Base-by-base conservation (phyloP, 2,329 filamentous ascomycete genomes). In the Pestalotiopsis sp. region DNA sequence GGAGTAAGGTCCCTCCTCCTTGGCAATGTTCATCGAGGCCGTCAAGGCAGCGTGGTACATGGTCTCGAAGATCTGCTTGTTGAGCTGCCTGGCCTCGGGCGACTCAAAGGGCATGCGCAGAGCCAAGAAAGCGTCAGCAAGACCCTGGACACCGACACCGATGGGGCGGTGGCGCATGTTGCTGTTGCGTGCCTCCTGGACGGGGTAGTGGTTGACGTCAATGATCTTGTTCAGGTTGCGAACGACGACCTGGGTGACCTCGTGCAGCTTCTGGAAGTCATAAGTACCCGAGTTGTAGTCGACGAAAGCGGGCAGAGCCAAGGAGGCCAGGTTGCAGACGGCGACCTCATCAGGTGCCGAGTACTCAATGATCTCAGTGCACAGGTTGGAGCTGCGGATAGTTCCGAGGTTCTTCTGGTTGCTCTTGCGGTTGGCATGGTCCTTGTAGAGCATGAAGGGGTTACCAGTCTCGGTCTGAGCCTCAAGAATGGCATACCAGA, bases 351-450 rank as follows among this genome's bases (percentile, higher is more conserved):
- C 96, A 45, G 96, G 95, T 45, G 96, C 94, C 73, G 88, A 97
- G 87, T 98, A 99, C 86, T 99, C 96, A 73, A 99, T 89, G 76
- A 99, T 99, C 84, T 99, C 96, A 65, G 95, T 98, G 90, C 96
- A 99, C 63, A 99, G 88, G 83, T 99, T 99, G 78, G 96, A 99
- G 87, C 94, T 98, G 82, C 94, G 94, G 77, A 99, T 99, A 71
- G 95, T 98, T 73, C 96, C 96, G 39, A 99, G 88, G 84, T 99
- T 99, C 92, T 99, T 98, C 86, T 99, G 96, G 89, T 99, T 99
- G 88, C 95, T 98, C 92, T 99, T 99, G 81, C 91, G 91, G 90
- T 99, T 99, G 90, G 93, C 95, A 78, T 91, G 89, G 83, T 99
- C 96, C 88, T 99, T 99, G 91, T 99, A 99, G 70, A 98, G 91